phyloP scores from a whole-genome alignment of 805 yeast species.

The Ogataea naganishii region DNA sequence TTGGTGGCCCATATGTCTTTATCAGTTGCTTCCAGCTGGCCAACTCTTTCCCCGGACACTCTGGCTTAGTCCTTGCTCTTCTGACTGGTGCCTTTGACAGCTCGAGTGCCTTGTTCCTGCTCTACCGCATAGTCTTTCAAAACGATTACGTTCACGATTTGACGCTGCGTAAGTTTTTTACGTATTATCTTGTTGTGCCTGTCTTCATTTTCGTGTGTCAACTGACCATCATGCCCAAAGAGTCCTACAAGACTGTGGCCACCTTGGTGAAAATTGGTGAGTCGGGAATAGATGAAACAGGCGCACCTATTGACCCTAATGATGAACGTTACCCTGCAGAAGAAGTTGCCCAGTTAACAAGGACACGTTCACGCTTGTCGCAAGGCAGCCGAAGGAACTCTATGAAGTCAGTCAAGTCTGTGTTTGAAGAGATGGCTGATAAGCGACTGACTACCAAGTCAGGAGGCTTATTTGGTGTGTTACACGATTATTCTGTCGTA shows the following conservation, averaged over 20 bases:
- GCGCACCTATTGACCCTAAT: slow-evolving; percentile 44
- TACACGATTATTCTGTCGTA: slow-evolving; percentile 47
- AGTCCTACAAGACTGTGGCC: slow-evolving; percentile 65
- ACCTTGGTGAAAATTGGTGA: slow-evolving; percentile 59
- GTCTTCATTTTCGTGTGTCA: slow-evolving; percentile 69
- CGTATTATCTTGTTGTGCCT: slow-evolving; percentile 65
- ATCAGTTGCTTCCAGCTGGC: slow-evolving; percentile 87
- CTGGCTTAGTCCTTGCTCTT: slow-evolving; percentile 75
- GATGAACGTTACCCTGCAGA: slow-evolving; percentile 21
- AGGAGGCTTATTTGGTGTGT: slow-evolving; percentile 69
- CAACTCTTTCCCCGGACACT: slow-evolving; percentile 72
- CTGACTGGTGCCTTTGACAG: slow-evolving; percentile 93
- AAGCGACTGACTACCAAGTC: slow-evolving; percentile 39
- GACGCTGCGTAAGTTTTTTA: slow-evolving; percentile 52
- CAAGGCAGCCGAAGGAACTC: slow-evolving; percentile 33
- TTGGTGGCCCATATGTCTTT: slow-evolving; percentile 92
- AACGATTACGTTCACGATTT: slow-evolving; percentile 26
- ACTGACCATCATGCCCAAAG: slow-evolving; percentile 68
- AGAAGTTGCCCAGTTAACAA: slow-evolving; percentile 8
- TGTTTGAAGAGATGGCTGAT: slow-evolving; percentile 61
- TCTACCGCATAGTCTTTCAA: slow-evolving; percentile 62
- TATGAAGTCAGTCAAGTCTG: slow-evolving; percentile 36
- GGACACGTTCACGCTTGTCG: slow-evolving; percentile 9
- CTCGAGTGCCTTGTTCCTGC: slow-evolving; percentile 77
- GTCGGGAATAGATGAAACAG: slow-evolving; percentile 68